Evolutionary conservation across 176 grass and related monocot species (phyloP).

Genomic region (Alopecurus myosuroides): DNA sequence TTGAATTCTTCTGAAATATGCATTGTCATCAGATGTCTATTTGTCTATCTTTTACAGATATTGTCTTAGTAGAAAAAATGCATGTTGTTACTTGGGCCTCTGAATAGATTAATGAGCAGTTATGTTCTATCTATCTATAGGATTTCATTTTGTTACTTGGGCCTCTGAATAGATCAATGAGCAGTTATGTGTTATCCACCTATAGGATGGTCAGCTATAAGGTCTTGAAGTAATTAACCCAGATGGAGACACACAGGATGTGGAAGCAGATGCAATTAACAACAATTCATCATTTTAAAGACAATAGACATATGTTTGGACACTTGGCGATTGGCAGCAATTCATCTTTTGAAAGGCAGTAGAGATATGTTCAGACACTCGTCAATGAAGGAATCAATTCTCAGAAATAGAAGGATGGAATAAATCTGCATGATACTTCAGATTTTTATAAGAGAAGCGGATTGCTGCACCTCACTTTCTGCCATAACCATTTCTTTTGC

Average conservation of each 20-base stretch:
- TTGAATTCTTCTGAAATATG: neutral
- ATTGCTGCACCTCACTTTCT: neutral
- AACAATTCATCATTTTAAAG: neutral
- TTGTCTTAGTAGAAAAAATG: neutral
- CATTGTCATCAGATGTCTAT: neutral
- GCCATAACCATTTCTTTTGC: neutral
- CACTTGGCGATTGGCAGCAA: neutral
- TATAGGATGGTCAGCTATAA: constrained; percentile 76
- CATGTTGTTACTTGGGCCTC: neutral
- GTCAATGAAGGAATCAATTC: neutral
- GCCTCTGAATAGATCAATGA: neutral
- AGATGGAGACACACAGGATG: constrained; percentile 85
- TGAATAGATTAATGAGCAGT: neutral
- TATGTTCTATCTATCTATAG: constrained; percentile 15
- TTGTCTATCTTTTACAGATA: neutral
- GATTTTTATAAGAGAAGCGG: neutral
- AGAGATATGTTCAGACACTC: no score
- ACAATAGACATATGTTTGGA: no score
- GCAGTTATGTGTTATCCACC: neutral
- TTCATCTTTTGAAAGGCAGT: neutral
- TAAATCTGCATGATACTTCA: neutral
- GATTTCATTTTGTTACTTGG: neutral
- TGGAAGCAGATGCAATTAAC: constrained; percentile 63
- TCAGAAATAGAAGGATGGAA: neutral
- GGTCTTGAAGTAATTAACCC: constrained; percentile 93